These are phyloP conservation scores for Solanum commersonii DNA, from an alignment of 257 asterid genomes.

Conservation along the genomic window DNA sequence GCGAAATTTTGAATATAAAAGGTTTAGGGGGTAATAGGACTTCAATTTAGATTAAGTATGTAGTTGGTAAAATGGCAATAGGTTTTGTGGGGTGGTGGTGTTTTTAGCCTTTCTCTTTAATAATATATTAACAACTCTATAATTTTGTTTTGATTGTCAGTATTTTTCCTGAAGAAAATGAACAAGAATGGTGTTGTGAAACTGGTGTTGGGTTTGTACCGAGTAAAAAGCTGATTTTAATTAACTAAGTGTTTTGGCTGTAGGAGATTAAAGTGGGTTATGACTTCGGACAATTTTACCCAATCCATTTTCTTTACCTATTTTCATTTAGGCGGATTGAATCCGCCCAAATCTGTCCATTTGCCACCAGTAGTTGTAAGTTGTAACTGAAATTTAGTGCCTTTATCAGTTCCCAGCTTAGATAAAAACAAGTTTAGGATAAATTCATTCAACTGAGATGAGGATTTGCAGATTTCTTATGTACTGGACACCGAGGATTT, in stretches of 20 bases:
- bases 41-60: not conserved
- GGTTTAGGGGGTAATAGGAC: not conserved
- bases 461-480: constrained; percentile 12
- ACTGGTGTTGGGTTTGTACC: not conserved
- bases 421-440: not conserved
- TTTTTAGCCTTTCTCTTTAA: not conserved
- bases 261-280: not conserved
- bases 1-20: not conserved
- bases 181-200: not conserved
- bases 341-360: not conserved
- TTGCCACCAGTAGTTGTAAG: not conserved
- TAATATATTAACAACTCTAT: not conserved
- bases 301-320: not conserved
- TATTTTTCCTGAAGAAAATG: not conserved
- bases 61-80: not conserved
- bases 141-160: not conserved
- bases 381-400: not conserved
- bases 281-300: not conserved
- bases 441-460: not conserved
- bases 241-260: not conserved
- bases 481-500: constrained; percentile 21
- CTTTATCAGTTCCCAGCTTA: not conserved
- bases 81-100: not conserved
- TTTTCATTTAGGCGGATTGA: not conserved
- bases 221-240: not conserved